Base-by-base conservation (phyloP, 2,329 filamentous ascomycete genomes). In the Trichoderma sp. region DNA sequence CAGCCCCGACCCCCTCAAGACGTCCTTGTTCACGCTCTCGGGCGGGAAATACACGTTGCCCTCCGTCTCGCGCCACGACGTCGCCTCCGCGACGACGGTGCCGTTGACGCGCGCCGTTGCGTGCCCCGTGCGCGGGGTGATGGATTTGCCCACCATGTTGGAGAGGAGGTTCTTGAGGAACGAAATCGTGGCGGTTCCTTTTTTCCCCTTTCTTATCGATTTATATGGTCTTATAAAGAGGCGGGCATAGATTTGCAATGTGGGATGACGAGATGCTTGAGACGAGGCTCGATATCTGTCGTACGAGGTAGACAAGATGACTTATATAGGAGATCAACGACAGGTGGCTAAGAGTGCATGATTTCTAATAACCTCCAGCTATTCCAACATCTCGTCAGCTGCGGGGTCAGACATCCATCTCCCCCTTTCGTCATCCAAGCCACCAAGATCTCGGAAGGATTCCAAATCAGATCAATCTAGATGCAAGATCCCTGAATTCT, bases 1-100 rank as follows among this genome's bases (percentile, higher is more conserved):
- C 12, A 80, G 78, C 15, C 78, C 74, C 7, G 82, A 83, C 19
- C 77, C 73, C 47, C 72, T 74, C 67, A 86, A 79, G 68, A 77
- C 76, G 63, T 80, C 76, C 41, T 77, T 73, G 67, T 81, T 77
- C 67, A 85, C 72, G 7, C 79, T 73, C 7, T 77, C 75, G 0
- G 79, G 80, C 48, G 81, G 81, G 70, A 84, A 83, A 71, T 87
- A 87, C 66, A 86, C 78, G 73, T 86, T 86, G 28, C 84, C 84
- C 69, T 88, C 85, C 41, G 87, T 83, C 3, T 85, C 79, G 30
- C 81, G 78, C 75, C 80, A 85, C 17, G 74, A 76, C 50, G 82
- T 78, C 66, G 83, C 77, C 69, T 82, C 79, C 66, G 85, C 85
- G 60, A 88, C 72, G 43, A 80, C 71, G 58, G 77, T 78, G 68